Evolutionary conservation across 2,329 filamentous ascomycete species (phyloP).

Genomic region (Monilinia aucupariae): DNA sequence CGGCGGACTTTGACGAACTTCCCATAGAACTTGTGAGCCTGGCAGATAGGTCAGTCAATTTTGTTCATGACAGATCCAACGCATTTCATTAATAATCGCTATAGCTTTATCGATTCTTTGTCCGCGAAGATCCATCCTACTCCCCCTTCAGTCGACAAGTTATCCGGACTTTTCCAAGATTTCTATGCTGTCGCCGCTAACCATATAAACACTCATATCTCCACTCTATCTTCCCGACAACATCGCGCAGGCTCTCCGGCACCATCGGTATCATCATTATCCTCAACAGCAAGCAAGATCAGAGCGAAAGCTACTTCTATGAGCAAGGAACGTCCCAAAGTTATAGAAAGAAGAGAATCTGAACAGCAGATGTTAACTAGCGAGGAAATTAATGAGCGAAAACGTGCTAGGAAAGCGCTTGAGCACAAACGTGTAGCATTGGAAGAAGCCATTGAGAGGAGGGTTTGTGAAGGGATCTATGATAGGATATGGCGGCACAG

Average conservation of each 20-base stretch:
- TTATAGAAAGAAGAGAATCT: constrained; percentile 35
- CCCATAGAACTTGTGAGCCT: constrained; percentile 90
- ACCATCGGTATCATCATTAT: constrained; percentile 49
- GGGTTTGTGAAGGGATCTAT: constrained; percentile 80
- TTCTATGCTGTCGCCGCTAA: constrained; percentile 79
- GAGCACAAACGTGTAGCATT: constrained; percentile 71
- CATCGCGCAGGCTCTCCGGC: constrained; percentile 60
- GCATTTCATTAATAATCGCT: not conserved
- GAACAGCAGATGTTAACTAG: constrained; percentile 87
- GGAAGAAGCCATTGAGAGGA: constrained; percentile 87
- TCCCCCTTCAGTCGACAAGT: constrained; percentile 74
- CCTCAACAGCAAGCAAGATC: constrained; percentile 51
- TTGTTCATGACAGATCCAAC: not conserved
- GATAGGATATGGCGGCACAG: constrained; percentile 85
- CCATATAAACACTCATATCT: constrained; percentile 83
- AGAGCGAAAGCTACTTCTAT: constrained; percentile 52
- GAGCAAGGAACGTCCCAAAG: constrained; percentile 47
- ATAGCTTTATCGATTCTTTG: constrained; percentile 83
- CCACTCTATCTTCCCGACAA: constrained; percentile 67
- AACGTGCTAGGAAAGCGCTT: constrained; percentile 69
- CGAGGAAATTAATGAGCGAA: constrained; percentile 74
- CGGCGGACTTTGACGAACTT: constrained; percentile 70
- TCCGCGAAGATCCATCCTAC: constrained; percentile 79
- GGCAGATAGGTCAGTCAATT: constrained; percentile 64
- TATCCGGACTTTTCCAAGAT: constrained; percentile 86